Conservation (phyloP, 441 rosid species). For the Croton setiger region DNA sequence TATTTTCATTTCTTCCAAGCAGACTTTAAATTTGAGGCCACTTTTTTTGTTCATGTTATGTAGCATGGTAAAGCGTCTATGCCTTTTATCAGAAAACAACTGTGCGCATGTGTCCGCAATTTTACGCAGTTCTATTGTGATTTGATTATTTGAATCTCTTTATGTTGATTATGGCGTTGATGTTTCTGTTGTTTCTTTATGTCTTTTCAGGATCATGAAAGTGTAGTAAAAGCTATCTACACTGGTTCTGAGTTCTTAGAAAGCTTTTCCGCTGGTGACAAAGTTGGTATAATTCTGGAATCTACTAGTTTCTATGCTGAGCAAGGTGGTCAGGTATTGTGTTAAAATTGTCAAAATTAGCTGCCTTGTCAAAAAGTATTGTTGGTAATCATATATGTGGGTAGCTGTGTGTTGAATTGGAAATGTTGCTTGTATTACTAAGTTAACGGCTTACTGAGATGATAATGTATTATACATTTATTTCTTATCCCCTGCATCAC, state of each 20-base stretch:
- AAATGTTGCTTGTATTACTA: neutral
- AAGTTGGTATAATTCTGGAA: slow-evolving; percentile 73
- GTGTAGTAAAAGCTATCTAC: slow-evolving; percentile 76
- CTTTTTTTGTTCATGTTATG: neutral
- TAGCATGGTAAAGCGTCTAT: neutral
- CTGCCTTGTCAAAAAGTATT: neutral
- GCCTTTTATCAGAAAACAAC: neutral
- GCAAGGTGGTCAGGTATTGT: slow-evolving; percentile 98
- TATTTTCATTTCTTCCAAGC: too few species aligned
- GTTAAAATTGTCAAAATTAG: slow-evolving; percentile 6
- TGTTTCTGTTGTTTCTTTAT: neutral
- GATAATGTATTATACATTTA: neutral
- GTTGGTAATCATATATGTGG: neutral
- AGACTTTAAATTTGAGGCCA: neutral
- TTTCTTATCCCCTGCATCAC: neutral
- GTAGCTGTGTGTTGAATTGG: neutral
- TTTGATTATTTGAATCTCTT: neutral
- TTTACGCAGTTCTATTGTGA: neutral
- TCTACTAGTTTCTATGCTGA: slow-evolving; percentile 96
- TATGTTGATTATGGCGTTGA: neutral
- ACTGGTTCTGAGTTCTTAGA: slow-evolving; percentile 73
- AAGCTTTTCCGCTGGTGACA: slow-evolving; percentile 42
- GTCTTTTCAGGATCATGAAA: slow-evolving; percentile 59
- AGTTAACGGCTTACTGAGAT: neutral
- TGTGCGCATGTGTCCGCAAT: neutral